Evolutionary conservation across 371 early-diverging fungal genomes (phyloP).

Genomic region (Rhizomucor pusillus): DNA sequence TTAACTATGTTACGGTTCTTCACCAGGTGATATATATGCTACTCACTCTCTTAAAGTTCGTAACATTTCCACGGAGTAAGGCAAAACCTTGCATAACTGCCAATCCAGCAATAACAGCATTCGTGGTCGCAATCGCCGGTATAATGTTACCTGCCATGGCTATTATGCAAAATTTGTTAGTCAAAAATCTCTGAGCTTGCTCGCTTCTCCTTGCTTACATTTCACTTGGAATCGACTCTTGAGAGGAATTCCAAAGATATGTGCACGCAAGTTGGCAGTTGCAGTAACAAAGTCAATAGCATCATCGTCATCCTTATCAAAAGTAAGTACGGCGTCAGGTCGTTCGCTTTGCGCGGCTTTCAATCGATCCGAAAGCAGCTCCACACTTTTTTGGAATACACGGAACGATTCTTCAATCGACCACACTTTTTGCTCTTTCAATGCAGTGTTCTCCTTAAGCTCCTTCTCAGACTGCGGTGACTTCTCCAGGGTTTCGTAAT

Average conservation of each 20-base stretch:
- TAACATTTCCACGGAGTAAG: conserved; percentile 53
- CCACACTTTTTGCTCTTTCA: conserved; percentile 74
- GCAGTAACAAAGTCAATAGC: conserved; percentile 91
- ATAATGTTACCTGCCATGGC: conserved; percentile 99
- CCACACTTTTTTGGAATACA: conserved; percentile 52
- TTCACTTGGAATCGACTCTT: conserved; percentile 88
- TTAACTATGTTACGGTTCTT: no score
- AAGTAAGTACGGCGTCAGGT: conserved; percentile 54
- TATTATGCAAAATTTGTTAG: conserved; percentile 14
- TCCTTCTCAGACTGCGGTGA: background rate
- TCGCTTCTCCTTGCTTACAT: conserved; percentile 44
- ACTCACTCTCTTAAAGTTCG: conserved; percentile 49
- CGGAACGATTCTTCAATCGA: conserved; percentile 52
- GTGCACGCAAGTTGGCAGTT: conserved; percentile 84
- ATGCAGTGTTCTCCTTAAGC: background rate
- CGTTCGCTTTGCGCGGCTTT: conserved; percentile 36
- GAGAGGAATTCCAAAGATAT: conserved; percentile 73
- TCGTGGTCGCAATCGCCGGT: conserved; percentile 99
- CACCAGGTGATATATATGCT: conserved; percentile 8
- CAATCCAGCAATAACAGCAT: conserved; percentile 97
- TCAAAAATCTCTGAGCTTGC: background rate
- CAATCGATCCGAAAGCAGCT: conserved; percentile 39
- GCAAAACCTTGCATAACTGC: conserved; percentile 86
- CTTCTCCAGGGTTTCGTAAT: conserved; percentile 43
- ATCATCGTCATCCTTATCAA: conserved; percentile 95